Base-by-base conservation (phyloP, 257 asterid genomes). In the Solanum microdontum region DNA sequence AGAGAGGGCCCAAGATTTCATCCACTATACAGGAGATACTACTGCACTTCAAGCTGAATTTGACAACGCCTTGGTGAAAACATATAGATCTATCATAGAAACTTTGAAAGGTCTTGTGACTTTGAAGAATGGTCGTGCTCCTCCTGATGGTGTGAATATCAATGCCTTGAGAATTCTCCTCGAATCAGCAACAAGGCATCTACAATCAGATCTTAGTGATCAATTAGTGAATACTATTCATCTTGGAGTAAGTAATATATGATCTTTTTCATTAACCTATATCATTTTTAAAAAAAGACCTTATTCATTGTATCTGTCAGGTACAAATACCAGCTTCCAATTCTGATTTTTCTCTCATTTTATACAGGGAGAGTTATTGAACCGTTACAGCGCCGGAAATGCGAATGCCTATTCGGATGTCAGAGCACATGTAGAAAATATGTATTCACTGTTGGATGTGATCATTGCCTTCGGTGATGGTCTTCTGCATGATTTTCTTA, bases 341-440 rank as follows among this genome's bases (percentile, higher is more conserved):
- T 68, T 85, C 36, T 80, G 26, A 33, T 69, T 77, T 76, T 70
- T 68, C 89, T 37, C 39, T 90, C 86, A 80, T 82, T 62, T 80
- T 88, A 23, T 75, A 83, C 92, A 97, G 99, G 97, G 93, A n/a
- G 94, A 93, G 89, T 90, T 94, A 83, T 88, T 95, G 90, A 89
- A 89, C 90, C 86, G 69, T 87, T 82, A 86, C 88, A 93, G 91
- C 40, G 84, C 76, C 58, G 64, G 87, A 80, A 89, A 86, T 85
- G 85, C 91, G 55, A 48, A 85, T 58, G 48, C 45, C n/a, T 60
- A 89, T 90, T 89, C 87, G 43, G 83, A 92, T 87, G 91, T 93
- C 88, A 89, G 84, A 69, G 30, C 70, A 70, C 92, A 91, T 88
- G 88, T 94, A 90, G 91, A 88, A 87, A 88, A 87, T 86, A 73